Evolutionary conservation across 352 stramenopile species (phyloP).

Genomic region (Pythium apleroticum): DNA sequence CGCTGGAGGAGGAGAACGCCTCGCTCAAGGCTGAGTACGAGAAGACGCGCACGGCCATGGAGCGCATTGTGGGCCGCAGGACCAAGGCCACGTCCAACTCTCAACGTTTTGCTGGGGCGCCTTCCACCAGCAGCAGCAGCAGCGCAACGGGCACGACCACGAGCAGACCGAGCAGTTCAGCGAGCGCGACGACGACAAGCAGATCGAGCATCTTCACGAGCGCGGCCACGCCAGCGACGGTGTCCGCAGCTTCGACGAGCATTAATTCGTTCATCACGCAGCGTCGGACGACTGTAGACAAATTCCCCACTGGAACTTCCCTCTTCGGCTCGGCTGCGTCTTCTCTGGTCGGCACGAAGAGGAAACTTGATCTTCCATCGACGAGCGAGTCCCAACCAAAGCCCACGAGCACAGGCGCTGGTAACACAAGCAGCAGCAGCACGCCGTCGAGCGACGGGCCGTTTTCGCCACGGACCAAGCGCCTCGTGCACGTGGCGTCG

Average conservation of each 20-base stretch:
- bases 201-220: background rate
- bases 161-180: background rate
- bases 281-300: background rate
- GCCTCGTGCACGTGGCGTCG: constrained; percentile 28
- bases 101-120: background rate
- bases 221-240: constrained; percentile 1
- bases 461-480: constrained; percentile 23
- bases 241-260: background rate
- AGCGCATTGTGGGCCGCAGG: constrained; percentile 48
- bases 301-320: background rate
- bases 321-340: background rate
- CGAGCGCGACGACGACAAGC: no score
- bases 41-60: constrained; percentile 62
- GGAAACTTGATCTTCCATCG: constrained; percentile 26
- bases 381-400: constrained; percentile 5
- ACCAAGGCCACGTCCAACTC: constrained; percentile 22
- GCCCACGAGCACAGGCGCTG: background rate
- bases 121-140: background rate
- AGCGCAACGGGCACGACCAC: no score
- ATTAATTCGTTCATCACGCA: constrained; percentile 2
- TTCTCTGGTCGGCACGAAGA: constrained; percentile 17
- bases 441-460: background rate
- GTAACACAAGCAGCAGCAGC: background rate
- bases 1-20: constrained; percentile 49
- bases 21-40: constrained; percentile 61